Base-by-base conservation (phyloP, 2,329 filamentous ascomycete genomes). In the Aspergillus fijiensis region DNA sequence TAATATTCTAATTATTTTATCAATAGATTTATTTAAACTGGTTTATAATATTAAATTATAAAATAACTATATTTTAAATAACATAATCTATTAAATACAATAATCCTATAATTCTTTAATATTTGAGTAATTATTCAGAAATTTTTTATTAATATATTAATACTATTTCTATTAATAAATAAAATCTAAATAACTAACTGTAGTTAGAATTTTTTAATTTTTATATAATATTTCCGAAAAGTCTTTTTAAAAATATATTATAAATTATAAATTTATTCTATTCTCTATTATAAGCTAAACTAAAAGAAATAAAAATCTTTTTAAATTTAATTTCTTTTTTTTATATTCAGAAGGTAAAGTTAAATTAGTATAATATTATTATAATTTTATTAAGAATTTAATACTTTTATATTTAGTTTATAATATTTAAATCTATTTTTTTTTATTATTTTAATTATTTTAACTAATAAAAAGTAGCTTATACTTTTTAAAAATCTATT, bases 371-470 rank as follows among this genome's bases (percentile, higher is more conserved):
- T 31, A n/a, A 16, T 47, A n/a, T 55, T 49, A 31, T 19, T 10
- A 39, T 16, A 19, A 35, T 31, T 49, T 27, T 49, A 39, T 39
- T 60, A 53, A 51, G 63, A 6, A 3, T 33, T 33, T 33, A 33
- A 33, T 33, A 33, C 3, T 6, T 33, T 59, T 61, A 66, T 68
- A n/a, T n/a, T n/a, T n/a, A n/a, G n/a, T n/a, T n/a, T n/a, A n/a
- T n/a, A n/a, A n/a, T n/a, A n/a, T n/a, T n/a, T n/a, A n/a, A n/a
- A n/a, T n/a, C n/a, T n/a, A n/a, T n/a, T n/a, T n/a, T n/a, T n/a
- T n/a, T n/a, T n/a, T n/a, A n/a, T n/a, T n/a, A n/a, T n/a, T n/a
- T n/a, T n/a, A n/a, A n/a, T n/a, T n/a, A n/a, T n/a, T n/a, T n/a
- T n/a, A n/a, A n/a, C n/a, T n/a, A n/a, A n/a, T n/a, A n/a, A n/a